Base-by-base conservation (phyloP, 116 monocot genomes). In the Cymodocea nodosa region DNA sequence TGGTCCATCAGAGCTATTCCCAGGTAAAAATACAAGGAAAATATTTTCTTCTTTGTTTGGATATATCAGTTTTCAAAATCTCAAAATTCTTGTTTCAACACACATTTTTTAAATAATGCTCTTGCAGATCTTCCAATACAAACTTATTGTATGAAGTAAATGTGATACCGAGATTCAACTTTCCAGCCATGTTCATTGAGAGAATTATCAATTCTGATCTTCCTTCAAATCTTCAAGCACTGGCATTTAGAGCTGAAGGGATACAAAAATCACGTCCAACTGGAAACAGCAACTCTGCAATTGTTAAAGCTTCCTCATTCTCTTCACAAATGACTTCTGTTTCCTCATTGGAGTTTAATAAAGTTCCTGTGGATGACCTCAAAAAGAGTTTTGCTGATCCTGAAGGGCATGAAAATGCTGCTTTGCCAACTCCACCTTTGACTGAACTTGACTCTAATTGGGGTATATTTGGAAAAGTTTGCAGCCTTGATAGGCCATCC, bases 121-220 rank as follows among this genome's bases (percentile, higher is more conserved):
- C 48, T 25, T n/a, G 44, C 73, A 97, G 97, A 65, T 78, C 83
- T 56, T 81, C 81, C 51, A 91, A 70, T 11, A 64, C 97, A 59
- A 71, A 37, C 63, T 72, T 97, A 71, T 73, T 74, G 15, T 97
- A 91, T 68, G 91, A 97, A 75, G 91, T 97, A 59, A 91, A 66
- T 64, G 97, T 97, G 51, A 85, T 88, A 59, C 97, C 97, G 44
- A 85, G 73, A 70, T 88, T 85, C 68, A 87, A 91, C 67, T 91
- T 97, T 54, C 91, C 97, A 35, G 97, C 91, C 22, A 97, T 66
- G 74, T 74, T 52, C 53, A 70, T 75, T 12, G 69, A 75, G 56
- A 85, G 88, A 69, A 97, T 97, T 39, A 91, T 97, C 60, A 71
- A 80, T 51, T 91, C 91, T 11, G 97, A 97, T 80, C 97, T 97